Percentiles rank a stretch among this genome's conserved stretches.
Conservation (phyloP, 23 red algal species). For the Gracilaria caudata region DNA sequence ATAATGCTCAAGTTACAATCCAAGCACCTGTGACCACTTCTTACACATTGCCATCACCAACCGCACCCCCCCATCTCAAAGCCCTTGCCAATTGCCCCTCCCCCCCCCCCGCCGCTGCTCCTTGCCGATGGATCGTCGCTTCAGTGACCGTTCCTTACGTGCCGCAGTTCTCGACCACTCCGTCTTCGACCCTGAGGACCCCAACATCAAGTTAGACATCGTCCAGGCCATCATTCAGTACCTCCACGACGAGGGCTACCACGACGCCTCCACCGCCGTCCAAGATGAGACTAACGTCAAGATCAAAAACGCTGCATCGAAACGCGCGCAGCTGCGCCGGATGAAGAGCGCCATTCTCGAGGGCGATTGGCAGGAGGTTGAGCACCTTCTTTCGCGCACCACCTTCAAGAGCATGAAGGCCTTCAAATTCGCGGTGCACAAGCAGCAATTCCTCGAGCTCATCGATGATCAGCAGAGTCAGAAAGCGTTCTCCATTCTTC, state of each 20-base stretch:
- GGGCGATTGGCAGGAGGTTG: slow-evolving; percentile 96
- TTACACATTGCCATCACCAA: background rate
- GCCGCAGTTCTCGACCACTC: slow-evolving; percentile 67
- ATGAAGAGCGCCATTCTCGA: slow-evolving; percentile 90
- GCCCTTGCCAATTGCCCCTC: no score
- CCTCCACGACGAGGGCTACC: slow-evolving; percentile 92
- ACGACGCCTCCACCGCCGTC: slow-evolving; percentile 59
- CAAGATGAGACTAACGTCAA: slow-evolving; percentile 93
- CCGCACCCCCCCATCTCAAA: background rate
- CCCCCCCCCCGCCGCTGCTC: background rate
- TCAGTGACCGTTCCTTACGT: slow-evolving; percentile 26
- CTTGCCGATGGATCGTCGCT: slow-evolving; percentile 1
- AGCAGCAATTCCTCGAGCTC: slow-evolving; percentile 97
- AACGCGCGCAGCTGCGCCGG: slow-evolving; percentile 78
- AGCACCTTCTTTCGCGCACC: slow-evolving; percentile 75
- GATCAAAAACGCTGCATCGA: slow-evolving; percentile 44
- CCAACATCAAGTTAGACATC: slow-evolving; percentile 88
- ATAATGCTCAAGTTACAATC: no score
- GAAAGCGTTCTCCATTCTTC: slow-evolving; percentile 92
- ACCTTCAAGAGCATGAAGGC: slow-evolving; percentile 85
- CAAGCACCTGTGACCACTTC: no score
- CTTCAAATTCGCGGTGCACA: slow-evolving; percentile 90
- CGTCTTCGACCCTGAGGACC: slow-evolving; percentile 77
- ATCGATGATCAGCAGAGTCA: slow-evolving; percentile 88
- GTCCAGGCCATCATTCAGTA: slow-evolving; percentile 94